Conservation (phyloP, 2,329 filamentous ascomycete genomes). For the Tricladium varicosporioides region DNA sequence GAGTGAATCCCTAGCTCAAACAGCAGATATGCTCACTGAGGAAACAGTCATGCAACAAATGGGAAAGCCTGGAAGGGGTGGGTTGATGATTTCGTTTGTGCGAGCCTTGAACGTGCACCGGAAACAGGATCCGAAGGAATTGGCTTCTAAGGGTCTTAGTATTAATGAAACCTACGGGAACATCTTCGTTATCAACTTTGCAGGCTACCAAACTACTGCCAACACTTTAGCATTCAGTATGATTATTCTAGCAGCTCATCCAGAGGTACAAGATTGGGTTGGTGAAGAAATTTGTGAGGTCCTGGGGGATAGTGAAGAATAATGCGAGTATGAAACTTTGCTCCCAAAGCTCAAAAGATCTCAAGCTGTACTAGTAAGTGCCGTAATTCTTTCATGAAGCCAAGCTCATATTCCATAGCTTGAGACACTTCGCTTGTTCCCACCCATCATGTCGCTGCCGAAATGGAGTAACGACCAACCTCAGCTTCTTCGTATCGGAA, state of each 20-base stretch:
- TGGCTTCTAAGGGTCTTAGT: neutral
- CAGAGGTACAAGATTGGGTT: conserved; percentile 4
- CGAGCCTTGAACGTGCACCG: neutral
- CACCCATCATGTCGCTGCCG: conserved; percentile 52
- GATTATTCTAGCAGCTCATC: conserved; percentile 18
- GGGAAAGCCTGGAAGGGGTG: neutral
- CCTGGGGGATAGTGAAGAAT: conserved; percentile 33
- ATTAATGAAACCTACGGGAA: conserved; percentile 30
- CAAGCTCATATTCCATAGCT: neutral
- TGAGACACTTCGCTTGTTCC: conserved; percentile 51
- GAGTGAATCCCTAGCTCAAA: neutral
- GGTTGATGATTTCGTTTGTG: neutral
- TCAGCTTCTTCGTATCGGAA: neutral
- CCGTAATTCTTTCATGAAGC: too few species aligned
- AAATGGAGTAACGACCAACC: conserved; percentile 26
- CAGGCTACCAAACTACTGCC: conserved; percentile 28
- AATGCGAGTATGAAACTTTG: conserved; percentile 29
- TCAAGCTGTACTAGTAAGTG: neutral
- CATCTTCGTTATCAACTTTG: conserved; percentile 25
- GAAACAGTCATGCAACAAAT: neutral
- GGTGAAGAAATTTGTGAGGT: conserved; percentile 12
- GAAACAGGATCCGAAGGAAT: neutral
- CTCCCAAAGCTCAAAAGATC: neutral
- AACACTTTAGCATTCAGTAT: conserved; percentile 23
- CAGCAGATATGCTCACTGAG: neutral